phyloP scores from a whole-genome alignment of 177 flowering plant genomes.

The Vitis hybrid region DNA sequence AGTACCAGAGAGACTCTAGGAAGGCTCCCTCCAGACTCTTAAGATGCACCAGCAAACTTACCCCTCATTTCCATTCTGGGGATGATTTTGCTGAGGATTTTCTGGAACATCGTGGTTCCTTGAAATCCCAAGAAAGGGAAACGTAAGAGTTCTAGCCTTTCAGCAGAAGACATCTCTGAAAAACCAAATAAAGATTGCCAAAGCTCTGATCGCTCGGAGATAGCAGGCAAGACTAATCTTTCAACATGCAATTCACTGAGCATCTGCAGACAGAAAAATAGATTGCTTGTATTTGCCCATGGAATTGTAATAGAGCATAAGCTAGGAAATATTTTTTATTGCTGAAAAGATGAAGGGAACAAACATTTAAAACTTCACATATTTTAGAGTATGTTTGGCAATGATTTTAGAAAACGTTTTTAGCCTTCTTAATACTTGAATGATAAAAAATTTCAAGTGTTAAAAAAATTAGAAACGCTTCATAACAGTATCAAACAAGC shows the following conservation, averaged over 20 bases:
- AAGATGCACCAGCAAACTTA: constrained; percentile 1
- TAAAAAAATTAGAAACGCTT: too few relatives aligned
- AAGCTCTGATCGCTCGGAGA: constrained; percentile 12
- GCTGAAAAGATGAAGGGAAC: too few relatives aligned
- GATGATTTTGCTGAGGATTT: constrained; percentile 10
- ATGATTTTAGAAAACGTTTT: too few relatives aligned
- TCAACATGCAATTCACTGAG: constrained; percentile 23
- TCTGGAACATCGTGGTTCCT: constrained; percentile 25
- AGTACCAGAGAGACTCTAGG: constrained; percentile 5
- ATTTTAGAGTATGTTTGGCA: too few relatives aligned
- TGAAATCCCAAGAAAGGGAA: constrained; percentile 24
- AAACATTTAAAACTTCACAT: too few relatives aligned
- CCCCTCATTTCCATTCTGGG: constrained; percentile 3
- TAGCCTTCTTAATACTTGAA: too few relatives aligned
- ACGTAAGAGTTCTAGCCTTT: constrained; percentile 19
- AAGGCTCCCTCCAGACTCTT: neutral
- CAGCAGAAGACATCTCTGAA: constrained; percentile 17
- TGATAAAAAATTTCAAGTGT: too few relatives aligned
- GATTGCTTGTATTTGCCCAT: too few relatives aligned
- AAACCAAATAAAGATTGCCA: constrained; percentile 32
- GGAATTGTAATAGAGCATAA: too few relatives aligned
- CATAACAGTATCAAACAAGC: too few relatives aligned
- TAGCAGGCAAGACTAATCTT: constrained; percentile 30
- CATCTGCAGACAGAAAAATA: constrained; percentile 16
- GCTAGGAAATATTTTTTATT: too few relatives aligned